Evolutionary conservation across 139 green algal species (phyloP).

Genomic region (Picochlorum sp.): DNA sequence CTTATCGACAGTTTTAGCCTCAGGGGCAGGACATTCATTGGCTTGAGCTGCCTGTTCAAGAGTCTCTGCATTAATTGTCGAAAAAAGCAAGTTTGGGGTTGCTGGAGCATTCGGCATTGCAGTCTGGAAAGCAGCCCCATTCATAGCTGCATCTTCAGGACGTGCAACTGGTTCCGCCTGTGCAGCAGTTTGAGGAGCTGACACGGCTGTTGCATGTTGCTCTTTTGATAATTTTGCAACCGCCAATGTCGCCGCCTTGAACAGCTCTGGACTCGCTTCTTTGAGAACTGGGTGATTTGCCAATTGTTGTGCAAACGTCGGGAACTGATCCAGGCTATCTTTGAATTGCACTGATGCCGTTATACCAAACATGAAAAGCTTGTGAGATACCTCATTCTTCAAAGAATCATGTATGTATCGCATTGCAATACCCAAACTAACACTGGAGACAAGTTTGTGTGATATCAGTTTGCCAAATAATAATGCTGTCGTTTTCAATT

Average conservation of each 20-base stretch:
- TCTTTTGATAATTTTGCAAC: constrained; percentile 15
- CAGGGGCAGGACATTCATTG: constrained; percentile 37
- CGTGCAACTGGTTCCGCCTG: not conserved
- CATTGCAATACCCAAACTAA: constrained; percentile 79
- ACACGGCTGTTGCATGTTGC: not conserved
- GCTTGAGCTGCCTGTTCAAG: constrained; percentile 68
- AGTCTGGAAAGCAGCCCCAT: constrained; percentile 22
- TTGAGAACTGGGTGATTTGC: constrained; percentile 45
- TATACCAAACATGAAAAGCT: constrained; percentile 83
- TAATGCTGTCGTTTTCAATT: constrained; percentile 47
- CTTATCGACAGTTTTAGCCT: constrained; percentile 50
- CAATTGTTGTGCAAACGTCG: constrained; percentile 42
- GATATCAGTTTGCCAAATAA: constrained; percentile 76
- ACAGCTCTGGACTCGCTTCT: constrained; percentile 61
- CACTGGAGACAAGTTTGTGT: constrained; percentile 49
- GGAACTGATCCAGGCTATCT: constrained; percentile 60
- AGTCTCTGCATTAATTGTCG: constrained; percentile 87
- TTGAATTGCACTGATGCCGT: constrained; percentile 74
- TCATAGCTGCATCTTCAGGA: constrained; percentile 3
- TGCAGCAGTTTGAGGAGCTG: constrained; percentile 1
- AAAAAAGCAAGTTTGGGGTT: constrained; percentile 33
- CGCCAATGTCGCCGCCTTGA: constrained; percentile 33
- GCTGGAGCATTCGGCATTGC: constrained; percentile 17
- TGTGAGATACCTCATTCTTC: constrained; percentile 47
- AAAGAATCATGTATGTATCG: constrained; percentile 75